Base-by-base conservation (phyloP, 2,329 filamentous ascomycete genomes). In the Claviceps cyperi region DNA sequence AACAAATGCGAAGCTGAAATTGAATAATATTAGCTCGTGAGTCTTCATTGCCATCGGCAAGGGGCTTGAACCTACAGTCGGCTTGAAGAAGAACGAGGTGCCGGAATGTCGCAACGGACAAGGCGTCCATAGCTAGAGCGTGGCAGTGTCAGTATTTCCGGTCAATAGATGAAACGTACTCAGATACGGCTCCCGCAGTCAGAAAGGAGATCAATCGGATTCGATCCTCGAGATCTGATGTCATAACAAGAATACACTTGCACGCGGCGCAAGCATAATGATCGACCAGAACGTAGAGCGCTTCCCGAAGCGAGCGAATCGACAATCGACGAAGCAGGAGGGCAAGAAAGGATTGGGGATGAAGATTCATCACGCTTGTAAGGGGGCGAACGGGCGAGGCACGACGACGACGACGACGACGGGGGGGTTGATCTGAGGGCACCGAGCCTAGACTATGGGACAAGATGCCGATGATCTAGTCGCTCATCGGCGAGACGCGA, bases 41-140 rank as follows among this genome's bases (percentile, higher is more conserved):
- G 36, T 22, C 9, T 46, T 24, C 24, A 14, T 2, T 4, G 5
- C 9, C 13, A n/a, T 21, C 46, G 11, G 6, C 2, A 21, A 8
- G 39, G 43, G 9, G 2, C 15, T 24, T 24, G 17, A 46, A 84
- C 91, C 81, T 75, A 97, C 92, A 98, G 84, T 70, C 92, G 83
- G 73, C 88, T 95, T 46, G 85, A 87, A 3, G 91, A 89, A 56
- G 90, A 95, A 56, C 92, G 84, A 49, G 92, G 92, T 54, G 92
- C 92, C 58, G 92, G 92, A 64, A 98, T 98, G 65, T 98, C 92
- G 70, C 92, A 98, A 61, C 92, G 91, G 61, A 98, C 92, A 59
- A 98, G 85, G 58, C 92, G 89, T 58, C 92, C 92, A 74, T 96
- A 98, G 69, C 91, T 97, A 65, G 51, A 54, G 60, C 53, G 62